Evolutionary conservation across 2,329 filamentous ascomycete species (phyloP).

Genomic region (Monosporascus sp.): DNA sequence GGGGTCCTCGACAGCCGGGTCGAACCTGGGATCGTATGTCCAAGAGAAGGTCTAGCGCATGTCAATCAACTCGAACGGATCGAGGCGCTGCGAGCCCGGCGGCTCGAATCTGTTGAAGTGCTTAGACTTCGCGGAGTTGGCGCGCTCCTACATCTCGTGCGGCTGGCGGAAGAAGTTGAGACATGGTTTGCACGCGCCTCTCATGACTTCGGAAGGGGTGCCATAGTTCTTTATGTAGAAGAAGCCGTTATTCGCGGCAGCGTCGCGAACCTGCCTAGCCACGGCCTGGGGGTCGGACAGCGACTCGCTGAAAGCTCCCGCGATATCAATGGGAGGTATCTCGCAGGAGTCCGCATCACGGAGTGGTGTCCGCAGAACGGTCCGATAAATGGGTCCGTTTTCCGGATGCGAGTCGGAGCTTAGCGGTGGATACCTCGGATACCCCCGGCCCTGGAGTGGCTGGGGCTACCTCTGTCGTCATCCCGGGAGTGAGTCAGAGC

Average conservation of each 20-base stretch:
- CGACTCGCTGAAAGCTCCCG: constrained; percentile 30
- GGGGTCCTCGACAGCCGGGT: constrained; percentile 23
- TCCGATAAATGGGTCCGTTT: constrained; percentile 18
- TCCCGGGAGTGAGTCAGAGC: background rate
- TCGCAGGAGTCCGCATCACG: constrained; percentile 18
- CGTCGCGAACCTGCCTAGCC: constrained; percentile 34
- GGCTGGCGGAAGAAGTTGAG: constrained; percentile 21
- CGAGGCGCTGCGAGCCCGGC: constrained; percentile 20
- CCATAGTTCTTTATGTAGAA: constrained; percentile 36
- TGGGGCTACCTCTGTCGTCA: background rate
- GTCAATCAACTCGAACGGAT: constrained; percentile 21
- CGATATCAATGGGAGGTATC: constrained; percentile 39
- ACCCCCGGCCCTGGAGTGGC: background rate
- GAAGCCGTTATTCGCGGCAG: constrained; percentile 35
- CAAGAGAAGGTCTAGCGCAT: constrained; percentile 30
- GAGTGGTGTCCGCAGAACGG: constrained; percentile 14
- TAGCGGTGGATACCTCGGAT: constrained; percentile 5
- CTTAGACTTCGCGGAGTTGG: constrained; percentile 31
- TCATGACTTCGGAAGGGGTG: constrained; percentile 23
- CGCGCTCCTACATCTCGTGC: constrained; percentile 12
- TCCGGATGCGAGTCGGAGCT: constrained; percentile 19
- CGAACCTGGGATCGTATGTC: constrained; percentile 25
- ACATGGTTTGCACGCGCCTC: constrained; percentile 15
- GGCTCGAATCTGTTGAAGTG: constrained; percentile 35
- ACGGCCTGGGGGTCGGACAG: constrained; percentile 30